Percentiles rank a stretch among this genome's conserved stretches.
Evolutionary conservation across 1,139 yeast species (phyloP).

Genomic region (Lizanozyma gosingica): DNA sequence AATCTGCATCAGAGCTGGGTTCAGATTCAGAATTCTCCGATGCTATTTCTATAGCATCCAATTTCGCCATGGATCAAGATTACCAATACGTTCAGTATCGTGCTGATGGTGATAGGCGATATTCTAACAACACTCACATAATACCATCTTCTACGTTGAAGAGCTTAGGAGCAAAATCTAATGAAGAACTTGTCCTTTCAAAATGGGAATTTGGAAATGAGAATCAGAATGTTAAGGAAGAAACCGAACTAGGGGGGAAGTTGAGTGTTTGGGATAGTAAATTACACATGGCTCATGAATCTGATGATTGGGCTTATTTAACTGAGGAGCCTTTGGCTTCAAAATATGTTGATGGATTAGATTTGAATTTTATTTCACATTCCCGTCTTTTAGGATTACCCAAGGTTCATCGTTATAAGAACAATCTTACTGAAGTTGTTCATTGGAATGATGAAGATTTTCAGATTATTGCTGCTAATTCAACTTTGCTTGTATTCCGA

Average conservation of each 20-base stretch:
- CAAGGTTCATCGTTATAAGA: slow-evolving; percentile 1
- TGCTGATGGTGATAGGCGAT: slow-evolving; percentile 8
- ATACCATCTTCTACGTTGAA: background rate
- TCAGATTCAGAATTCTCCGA: too few relatives aligned
- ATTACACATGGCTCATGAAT: background rate
- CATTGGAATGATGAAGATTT: slow-evolving; percentile 10
- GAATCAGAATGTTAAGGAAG: background rate
- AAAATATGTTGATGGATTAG: background rate
- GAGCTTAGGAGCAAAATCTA: background rate
- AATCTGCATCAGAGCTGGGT: too few relatives aligned
- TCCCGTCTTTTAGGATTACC: background rate
- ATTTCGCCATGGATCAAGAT: background rate
- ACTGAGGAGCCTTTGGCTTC: slow-evolving; percentile 1
- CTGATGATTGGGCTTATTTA: background rate
- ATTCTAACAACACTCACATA: slow-evolving; percentile 5
- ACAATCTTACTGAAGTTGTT: background rate
- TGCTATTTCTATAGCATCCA: background rate
- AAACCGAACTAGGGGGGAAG: background rate
- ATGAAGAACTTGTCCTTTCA: background rate
- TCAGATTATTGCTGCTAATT: slow-evolving; percentile 20
- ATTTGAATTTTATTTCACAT: background rate
- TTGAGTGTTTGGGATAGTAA: background rate
- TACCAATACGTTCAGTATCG: background rate
- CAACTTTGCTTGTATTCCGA: slow-evolving; percentile 21
- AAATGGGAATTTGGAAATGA: background rate